phyloP scores from a whole-genome alignment of 2,329 filamentous ascomycete species.

The Dactylonectria macrodidyma region DNA sequence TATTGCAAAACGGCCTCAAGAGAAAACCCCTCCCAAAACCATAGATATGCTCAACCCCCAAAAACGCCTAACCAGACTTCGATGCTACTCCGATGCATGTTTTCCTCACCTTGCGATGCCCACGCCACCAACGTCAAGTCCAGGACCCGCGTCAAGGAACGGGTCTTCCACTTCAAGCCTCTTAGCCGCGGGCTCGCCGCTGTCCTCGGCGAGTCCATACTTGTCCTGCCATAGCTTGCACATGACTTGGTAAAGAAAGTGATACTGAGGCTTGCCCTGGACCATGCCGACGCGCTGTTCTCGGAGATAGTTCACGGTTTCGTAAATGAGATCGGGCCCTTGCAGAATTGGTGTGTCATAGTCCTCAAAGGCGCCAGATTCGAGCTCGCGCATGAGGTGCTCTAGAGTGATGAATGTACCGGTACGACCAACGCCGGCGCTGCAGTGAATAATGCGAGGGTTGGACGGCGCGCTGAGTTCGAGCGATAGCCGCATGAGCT shows the following conservation, averaged over 20 bases:
- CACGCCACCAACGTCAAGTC: conserved; percentile 32
- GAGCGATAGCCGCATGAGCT: conserved; percentile 78
- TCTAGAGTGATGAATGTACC: conserved; percentile 98
- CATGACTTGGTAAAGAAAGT: conserved; percentile 91
- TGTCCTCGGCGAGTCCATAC: conserved; percentile 61
- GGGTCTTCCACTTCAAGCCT: conserved; percentile 67
- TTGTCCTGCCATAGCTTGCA: conserved; percentile 80
- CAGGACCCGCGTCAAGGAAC: conserved; percentile 50
- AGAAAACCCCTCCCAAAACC: conserved; percentile 20
- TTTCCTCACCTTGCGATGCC: conserved; percentile 28
- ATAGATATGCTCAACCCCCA: conserved; percentile 8
- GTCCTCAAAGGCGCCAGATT: conserved; percentile 76
- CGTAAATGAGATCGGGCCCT: conserved; percentile 77
- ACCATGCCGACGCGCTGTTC: conserved; percentile 97
- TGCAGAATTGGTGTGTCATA: conserved; percentile 52
- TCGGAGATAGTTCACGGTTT: conserved; percentile 84
- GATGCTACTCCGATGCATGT: not conserved
- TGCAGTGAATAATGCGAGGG: conserved; percentile 88
- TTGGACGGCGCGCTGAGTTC: conserved; percentile 67
- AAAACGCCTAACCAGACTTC: conserved; percentile 21
- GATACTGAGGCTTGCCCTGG: conserved; percentile 86
- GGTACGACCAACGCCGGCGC: conserved; percentile 92
- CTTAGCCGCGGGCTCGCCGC: conserved; percentile 66
- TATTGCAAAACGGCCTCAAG: conserved; percentile 1
- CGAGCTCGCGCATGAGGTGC: conserved; percentile 86